Evolutionary conservation across 164 flowering plant genomes (phyloP).

Genomic region (Annona squamosa): DNA sequence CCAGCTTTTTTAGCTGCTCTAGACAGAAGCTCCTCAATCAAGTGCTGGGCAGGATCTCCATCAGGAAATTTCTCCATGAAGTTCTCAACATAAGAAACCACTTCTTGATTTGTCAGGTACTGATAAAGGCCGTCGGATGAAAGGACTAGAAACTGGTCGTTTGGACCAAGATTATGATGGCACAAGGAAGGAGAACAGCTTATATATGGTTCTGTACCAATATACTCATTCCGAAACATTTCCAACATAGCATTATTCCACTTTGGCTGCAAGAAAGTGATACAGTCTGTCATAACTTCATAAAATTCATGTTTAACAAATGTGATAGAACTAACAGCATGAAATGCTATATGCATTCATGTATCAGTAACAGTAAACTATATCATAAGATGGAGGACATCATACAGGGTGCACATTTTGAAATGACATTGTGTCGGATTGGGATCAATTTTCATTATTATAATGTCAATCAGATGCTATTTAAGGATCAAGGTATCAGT

Average conservation of each 20-base stretch:
- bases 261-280: conserved; percentile 69
- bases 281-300: conserved; percentile 8
- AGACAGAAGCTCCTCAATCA: conserved; percentile 87
- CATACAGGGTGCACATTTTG: neutral
- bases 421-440: too few relatives aligned
- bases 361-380: too few relatives aligned
- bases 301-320: neutral
- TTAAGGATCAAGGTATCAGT: too few relatives aligned
- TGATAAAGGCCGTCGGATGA: conserved; percentile 98
- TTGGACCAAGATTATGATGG: conserved; percentile 73
- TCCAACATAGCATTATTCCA: conserved; percentile 79
- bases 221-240: conserved; percentile 91
- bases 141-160: conserved; percentile 86
- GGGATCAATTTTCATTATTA: too few relatives aligned
- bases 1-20: conserved; percentile 99
- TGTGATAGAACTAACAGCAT: neutral
- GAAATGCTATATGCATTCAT: too few relatives aligned
- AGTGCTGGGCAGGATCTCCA: conserved; percentile 97
- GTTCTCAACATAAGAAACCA: conserved; percentile 69
- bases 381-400: neutral
- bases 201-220: conserved; percentile 88
- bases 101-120: conserved; percentile 90
- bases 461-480: too few relatives aligned
- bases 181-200: conserved; percentile 83
- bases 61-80: conserved; percentile 97